Conservation (phyloP, 176 grass and related monocot genomes). For the Oryza officinalis region DNA sequence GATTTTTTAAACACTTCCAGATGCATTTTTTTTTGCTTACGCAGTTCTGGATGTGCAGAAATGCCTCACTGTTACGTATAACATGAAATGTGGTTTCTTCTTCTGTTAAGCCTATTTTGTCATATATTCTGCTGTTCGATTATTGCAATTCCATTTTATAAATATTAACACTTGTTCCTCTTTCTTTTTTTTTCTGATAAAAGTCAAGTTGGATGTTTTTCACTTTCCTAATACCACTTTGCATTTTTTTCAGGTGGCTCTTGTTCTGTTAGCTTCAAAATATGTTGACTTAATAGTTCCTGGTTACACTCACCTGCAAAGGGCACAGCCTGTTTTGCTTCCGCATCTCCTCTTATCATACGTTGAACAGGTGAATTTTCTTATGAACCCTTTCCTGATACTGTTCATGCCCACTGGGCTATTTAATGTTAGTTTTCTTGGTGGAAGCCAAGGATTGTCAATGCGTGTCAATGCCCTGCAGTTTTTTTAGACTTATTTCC, state of each 20-base stretch:
- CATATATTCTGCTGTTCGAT: conserved; percentile 12
- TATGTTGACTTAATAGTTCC: conserved; percentile 93
- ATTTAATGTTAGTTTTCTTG: conserved; percentile 30
- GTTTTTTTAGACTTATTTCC: not conserved
- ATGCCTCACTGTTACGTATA: not conserved
- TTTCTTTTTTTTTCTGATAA: not conserved
- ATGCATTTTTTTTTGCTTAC: not conserved
- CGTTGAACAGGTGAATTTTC: conserved; percentile 78
- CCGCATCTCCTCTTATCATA: conserved; percentile 95
- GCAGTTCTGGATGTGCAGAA: not conserved
- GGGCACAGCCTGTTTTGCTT: conserved; percentile 86
- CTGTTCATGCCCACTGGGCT: not conserved
- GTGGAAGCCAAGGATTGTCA: not conserved
- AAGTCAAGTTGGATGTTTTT: not conserved
- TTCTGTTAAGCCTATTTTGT: conserved; percentile 1
- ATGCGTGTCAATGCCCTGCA: not conserved
- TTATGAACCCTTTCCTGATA: not conserved
- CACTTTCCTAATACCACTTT: conserved; percentile 24
- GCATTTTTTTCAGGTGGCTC: conserved; percentile 69
- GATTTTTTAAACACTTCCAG: not conserved
- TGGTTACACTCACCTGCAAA: conserved; percentile 97
- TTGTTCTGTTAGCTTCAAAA: conserved; percentile 79
- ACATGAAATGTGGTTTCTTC: not conserved
- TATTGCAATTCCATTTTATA: conserved; percentile 3
- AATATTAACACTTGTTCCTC: conserved; percentile 1